phyloP scores from a whole-genome alignment of 345 rosid genomes.

The thale cress (Arabidopsis thaliana) region TAIR10.1 NC_003074.8:17821501-17822000 shows the following conservation, averaged over 20 bases:
- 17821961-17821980: slow-evolving; percentile 72
- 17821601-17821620: slow-evolving; percentile 33
- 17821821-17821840: slow-evolving; percentile 24
- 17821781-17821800: slow-evolving; percentile 86
- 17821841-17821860: slow-evolving; percentile 13
- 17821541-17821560: slow-evolving; percentile 20
- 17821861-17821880: slow-evolving; percentile 35
- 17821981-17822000: slow-evolving; percentile 67
- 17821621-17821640: slow-evolving; percentile 42
- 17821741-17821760: slow-evolving; percentile 78
- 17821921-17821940: slow-evolving; percentile 79
- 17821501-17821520: background rate
- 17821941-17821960: slow-evolving; percentile 51
- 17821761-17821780: slow-evolving; percentile 66
- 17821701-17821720: slow-evolving; percentile 92
- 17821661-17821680: slow-evolving; percentile 76
- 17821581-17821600: slow-evolving; percentile 23
- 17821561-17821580: slow-evolving; percentile 1
- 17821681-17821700: slow-evolving; percentile 78
- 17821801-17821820: slow-evolving; percentile 82
- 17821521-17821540: slow-evolving; percentile 8
- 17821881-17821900: slow-evolving; percentile 84
- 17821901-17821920: slow-evolving; percentile 85
- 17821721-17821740: slow-evolving; percentile 83
- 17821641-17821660: slow-evolving; percentile 77